phyloP scores from a whole-genome alignment of 2,329 filamentous ascomycete species.

The Thielaviopsis ethacetica region DNA sequence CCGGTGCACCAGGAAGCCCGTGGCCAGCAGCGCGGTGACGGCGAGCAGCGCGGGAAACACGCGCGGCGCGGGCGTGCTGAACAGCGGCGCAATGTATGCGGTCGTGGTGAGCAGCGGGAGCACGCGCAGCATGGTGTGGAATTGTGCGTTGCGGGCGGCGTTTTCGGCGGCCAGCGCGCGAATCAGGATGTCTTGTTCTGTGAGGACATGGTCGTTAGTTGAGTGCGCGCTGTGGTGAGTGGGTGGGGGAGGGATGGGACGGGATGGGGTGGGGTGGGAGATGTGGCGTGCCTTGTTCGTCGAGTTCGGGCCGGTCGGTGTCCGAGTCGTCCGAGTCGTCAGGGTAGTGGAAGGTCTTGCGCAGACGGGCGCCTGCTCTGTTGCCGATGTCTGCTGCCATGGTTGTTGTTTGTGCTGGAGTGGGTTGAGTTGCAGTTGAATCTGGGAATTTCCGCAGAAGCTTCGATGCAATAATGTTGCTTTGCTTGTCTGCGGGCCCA shows the following conservation, averaged over 20 bases:
- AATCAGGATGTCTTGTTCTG: conserved; percentile 52
- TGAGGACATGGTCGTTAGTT: background rate
- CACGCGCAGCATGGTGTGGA: conserved; percentile 38
- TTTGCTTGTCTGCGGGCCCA: background rate
- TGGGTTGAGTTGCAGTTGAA: background rate
- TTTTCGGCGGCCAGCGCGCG: conserved; percentile 36
- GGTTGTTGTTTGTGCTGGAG: background rate
- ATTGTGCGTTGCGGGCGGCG: conserved; percentile 38
- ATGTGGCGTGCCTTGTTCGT: conserved; percentile 48
- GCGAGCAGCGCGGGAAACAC: conserved; percentile 31
- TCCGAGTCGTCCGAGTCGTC: conserved; percentile 36
- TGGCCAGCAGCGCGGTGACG: conserved; percentile 46
- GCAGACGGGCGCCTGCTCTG: conserved; percentile 38
- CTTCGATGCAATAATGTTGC: background rate
- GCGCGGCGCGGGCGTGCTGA: conserved; percentile 27
- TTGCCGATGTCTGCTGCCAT: background rate
- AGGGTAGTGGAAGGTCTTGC: conserved; percentile 65
- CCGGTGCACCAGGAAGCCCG: conserved; percentile 41
- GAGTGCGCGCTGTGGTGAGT: too few species aligned
- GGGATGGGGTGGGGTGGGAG: background rate
- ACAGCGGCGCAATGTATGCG: too few species aligned
- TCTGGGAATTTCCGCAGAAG: background rate
- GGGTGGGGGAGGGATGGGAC: background rate
- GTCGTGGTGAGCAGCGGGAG: conserved; percentile 41
- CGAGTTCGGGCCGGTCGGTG: conserved; percentile 43